Evolutionary conservation across 2,329 filamentous ascomycete species (phyloP).

Genomic region (Aureobasidium sp.): DNA sequence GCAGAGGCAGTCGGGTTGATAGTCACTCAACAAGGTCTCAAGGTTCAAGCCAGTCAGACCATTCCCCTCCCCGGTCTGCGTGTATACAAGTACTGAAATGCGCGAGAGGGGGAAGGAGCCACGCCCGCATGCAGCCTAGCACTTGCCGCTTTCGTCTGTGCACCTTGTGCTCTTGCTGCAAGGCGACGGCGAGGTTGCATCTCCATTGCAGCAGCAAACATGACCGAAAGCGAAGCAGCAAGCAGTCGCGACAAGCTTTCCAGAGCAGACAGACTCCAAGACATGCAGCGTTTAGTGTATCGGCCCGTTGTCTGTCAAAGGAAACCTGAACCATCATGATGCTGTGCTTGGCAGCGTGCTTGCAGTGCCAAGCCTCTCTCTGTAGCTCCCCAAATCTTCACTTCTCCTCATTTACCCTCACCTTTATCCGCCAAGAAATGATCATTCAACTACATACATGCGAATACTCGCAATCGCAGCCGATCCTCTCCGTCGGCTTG

Average conservation of each 20-base stretch:
- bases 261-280: background rate
- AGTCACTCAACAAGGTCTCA: background rate
- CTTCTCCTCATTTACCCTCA: background rate
- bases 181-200: background rate
- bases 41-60: background rate
- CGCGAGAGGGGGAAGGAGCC: background rate
- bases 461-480: conserved; percentile 8
- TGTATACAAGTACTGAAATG: background rate
- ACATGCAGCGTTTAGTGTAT: background rate
- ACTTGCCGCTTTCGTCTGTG: background rate
- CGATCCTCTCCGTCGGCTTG: conserved; percentile 2
- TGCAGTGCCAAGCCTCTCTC: background rate
- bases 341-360: background rate
- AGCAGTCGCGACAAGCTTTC: background rate
- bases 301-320: background rate
- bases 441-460: conserved; percentile 7
- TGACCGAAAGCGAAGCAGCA: background rate
- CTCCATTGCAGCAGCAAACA: background rate
- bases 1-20: background rate
- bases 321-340: background rate
- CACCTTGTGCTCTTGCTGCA: background rate
- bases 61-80: background rate
- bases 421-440: background rate
- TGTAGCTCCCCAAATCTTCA: background rate
- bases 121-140: background rate